Conservation (phyloP, 2,329 filamentous ascomycete species). For the Diaporthe capsici region DNA sequence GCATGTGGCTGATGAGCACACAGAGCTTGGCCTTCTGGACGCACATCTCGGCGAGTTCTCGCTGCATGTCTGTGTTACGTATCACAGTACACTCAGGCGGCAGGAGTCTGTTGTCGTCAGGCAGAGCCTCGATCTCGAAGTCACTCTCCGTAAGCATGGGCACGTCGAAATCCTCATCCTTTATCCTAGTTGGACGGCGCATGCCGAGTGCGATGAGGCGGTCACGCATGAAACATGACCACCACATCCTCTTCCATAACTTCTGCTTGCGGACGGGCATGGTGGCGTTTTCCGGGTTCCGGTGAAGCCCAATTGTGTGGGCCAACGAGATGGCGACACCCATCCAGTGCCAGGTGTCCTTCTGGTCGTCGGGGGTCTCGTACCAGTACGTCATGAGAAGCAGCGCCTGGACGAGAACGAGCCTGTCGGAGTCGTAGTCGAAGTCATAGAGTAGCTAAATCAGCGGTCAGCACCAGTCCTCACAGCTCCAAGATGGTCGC, state of each 20-base stretch:
- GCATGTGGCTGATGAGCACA: constrained; percentile 88
- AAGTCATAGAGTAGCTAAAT: constrained; percentile 90
- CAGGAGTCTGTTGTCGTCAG: constrained; percentile 78
- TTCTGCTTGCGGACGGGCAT: constrained; percentile 82
- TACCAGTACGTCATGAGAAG: constrained; percentile 98
- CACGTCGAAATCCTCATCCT: constrained; percentile 93
- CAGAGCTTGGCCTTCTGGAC: constrained; percentile 93
- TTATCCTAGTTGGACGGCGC: constrained; percentile 92
- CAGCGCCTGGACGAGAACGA: constrained; percentile 88
- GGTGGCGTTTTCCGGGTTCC: constrained; percentile 82
- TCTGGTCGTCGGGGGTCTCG: constrained; percentile 95
- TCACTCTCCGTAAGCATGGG: constrained; percentile 89
- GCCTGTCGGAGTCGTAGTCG: constrained; percentile 92
- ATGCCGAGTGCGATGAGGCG: constrained; percentile 93
- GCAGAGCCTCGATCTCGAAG: constrained; percentile 81
- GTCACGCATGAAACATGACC: constrained; percentile 97
- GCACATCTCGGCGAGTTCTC: constrained; percentile 87
- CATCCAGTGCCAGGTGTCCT: constrained; percentile 99
- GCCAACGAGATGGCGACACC: constrained; percentile 93
- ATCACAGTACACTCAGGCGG: constrained; percentile 79
- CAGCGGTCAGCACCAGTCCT: constrained; percentile 31
- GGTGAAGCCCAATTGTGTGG: constrained; percentile 93
- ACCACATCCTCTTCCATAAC: constrained; percentile 97
- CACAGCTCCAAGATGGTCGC: neutral
- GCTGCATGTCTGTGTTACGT: constrained; percentile 80